phyloP scores from a whole-genome alignment of 1,284 basidiomycete species.

The Trametes polyzona region DNA sequence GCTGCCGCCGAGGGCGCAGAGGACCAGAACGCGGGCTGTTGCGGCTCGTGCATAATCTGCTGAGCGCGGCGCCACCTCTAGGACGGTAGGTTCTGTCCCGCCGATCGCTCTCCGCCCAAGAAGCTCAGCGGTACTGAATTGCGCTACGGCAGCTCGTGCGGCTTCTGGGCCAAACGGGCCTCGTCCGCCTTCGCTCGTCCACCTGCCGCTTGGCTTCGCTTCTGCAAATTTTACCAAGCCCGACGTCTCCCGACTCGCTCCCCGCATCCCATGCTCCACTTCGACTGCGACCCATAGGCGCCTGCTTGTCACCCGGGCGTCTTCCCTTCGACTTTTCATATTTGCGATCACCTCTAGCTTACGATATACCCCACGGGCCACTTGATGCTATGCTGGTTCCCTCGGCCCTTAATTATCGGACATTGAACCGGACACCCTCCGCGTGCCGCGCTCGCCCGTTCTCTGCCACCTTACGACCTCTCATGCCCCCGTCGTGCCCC shows the following conservation, averaged over 20 bases:
- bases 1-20: constrained; percentile 19
- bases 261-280: neutral
- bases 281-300: too few relatives aligned
- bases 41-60: constrained; percentile 34
- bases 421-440: neutral
- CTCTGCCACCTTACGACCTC: constrained; percentile 1
- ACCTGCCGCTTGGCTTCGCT: neutral
- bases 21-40: constrained; percentile 32
- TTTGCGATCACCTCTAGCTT: constrained; percentile 17
- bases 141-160: neutral
- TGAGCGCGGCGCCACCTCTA: constrained; percentile 11
- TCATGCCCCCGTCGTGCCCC: constrained; percentile 3
- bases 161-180: neutral
- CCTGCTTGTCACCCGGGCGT: neutral
- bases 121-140: neutral
- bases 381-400: neutral
- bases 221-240: constrained; percentile 1
- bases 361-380: constrained; percentile 16
- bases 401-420: constrained; percentile 17
- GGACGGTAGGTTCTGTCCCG: neutral
- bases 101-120: neutral
- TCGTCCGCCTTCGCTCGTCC: neutral
- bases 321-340: neutral
- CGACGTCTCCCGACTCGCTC: neutral
- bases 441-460: too few relatives aligned